Conservation (phyloP, 306 rosid genomes). For the Pterocarpus santalinus region DNA sequence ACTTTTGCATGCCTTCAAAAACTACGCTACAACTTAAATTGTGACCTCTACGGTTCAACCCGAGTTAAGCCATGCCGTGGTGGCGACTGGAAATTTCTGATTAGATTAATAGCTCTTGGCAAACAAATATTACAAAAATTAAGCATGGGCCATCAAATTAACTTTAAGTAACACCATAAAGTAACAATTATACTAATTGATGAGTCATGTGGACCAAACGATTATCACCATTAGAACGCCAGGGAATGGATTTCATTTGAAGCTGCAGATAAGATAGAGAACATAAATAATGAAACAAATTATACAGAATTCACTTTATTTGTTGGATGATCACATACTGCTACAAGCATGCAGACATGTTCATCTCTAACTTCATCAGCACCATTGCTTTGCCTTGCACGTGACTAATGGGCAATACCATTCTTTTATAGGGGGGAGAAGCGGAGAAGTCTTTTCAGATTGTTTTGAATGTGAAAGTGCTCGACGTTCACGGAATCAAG, state of each 20-base stretch:
- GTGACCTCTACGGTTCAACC: constrained; percentile 39
- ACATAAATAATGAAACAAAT: not conserved
- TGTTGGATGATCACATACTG: constrained; percentile 28
- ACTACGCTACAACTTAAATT: constrained; percentile 47
- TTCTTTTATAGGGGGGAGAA: constrained; percentile 19
- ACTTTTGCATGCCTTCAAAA: constrained; percentile 27
- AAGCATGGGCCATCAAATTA: constrained; percentile 10
- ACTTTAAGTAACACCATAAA: constrained; percentile 31
- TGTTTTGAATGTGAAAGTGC: constrained; percentile 37
- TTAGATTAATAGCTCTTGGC: not conserved
- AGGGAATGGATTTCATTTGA: constrained; percentile 1
- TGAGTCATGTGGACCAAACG: constrained; percentile 36
- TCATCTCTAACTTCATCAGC: constrained; percentile 41
- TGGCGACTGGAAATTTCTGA: not conserved
- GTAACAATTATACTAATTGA: constrained; percentile 37
- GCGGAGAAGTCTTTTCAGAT: constrained; percentile 15
- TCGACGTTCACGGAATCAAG: constrained; percentile 28
- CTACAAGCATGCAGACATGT: constrained; percentile 42
- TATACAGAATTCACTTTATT: constrained; percentile 35
- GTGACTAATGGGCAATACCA: constrained; percentile 45
- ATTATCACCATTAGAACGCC: constrained; percentile 14
- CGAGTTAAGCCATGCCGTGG: constrained; percentile 18
- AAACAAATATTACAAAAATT: constrained; percentile 29
- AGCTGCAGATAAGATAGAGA: not conserved
- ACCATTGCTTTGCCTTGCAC: constrained; percentile 44